Evolutionary conservation across 768 basidiomycete genomes (phyloP).

Genomic region (Collybiopsis luxurians): DNA sequence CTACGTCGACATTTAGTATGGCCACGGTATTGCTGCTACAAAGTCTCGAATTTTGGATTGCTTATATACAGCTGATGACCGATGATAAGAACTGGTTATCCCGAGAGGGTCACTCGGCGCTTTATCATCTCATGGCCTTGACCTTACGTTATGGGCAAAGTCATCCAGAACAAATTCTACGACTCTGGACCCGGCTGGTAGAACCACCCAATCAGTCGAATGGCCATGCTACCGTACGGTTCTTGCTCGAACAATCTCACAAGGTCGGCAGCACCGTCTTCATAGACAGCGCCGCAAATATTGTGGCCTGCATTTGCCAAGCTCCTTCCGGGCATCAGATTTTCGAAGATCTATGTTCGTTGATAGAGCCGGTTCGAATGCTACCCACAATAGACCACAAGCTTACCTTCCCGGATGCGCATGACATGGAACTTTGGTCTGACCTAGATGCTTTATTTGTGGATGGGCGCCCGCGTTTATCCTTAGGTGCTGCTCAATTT

Average conservation of each 20-base stretch:
- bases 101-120: slow-evolving; percentile 56
- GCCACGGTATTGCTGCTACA: slow-evolving; percentile 63
- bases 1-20: slow-evolving; percentile 42
- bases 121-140: slow-evolving; percentile 83
- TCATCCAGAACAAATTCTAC: slow-evolving; percentile 77
- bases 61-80: slow-evolving; percentile 66
- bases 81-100: slow-evolving; percentile 56
- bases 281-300: slow-evolving; percentile 73
- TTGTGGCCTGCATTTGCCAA: slow-evolving; percentile 82
- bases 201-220: slow-evolving; percentile 69
- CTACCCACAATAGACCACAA: slow-evolving; percentile 74
- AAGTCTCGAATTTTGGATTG: slow-evolving; percentile 82
- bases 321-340: slow-evolving; percentile 69
- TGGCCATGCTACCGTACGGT: slow-evolving; percentile 76
- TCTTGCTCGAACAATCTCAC: slow-evolving; percentile 84
- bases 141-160: slow-evolving; percentile 71
- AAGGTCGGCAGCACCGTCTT: slow-evolving; percentile 79
- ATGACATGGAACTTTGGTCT: slow-evolving; percentile 75
- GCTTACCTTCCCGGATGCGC: slow-evolving; percentile 55
- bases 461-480: slow-evolving; percentile 60
- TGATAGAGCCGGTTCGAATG: slow-evolving; percentile 86
- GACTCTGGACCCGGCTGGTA: slow-evolving; percentile 78
- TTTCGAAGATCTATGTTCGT: slow-evolving; percentile 79
- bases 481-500: slow-evolving; percentile 82
- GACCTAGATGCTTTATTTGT: slow-evolving; percentile 76